Evolutionary conservation across 306 rosid species (phyloP), one percentile per base, ranked within the genome.

Genomic region (Herpetospermum pedunculosum): DNA sequence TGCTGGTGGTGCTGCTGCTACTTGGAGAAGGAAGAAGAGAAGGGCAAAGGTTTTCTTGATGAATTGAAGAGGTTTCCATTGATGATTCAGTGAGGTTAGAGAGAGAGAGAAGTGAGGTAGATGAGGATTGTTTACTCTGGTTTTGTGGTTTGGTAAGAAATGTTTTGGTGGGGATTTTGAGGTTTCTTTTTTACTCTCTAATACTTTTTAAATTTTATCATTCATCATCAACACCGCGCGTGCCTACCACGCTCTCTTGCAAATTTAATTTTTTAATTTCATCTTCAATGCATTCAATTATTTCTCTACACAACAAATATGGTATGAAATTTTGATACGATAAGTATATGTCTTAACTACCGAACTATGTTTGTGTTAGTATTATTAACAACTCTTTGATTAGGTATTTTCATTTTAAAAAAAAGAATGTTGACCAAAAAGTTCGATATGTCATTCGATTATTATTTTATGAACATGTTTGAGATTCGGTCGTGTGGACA

Each of bases 41-140:
- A 44, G 67, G 55, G 8, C 4, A 7, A 8, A 58, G 58, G 74
- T 46, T 28, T 8, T 47, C 43, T 8, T 80, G 84, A 70, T 75
- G 67, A 34, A 77, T 84, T 1, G 84, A 83, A 59, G 88, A 86
- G 60, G 72, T 50, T 75, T 83, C 95, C 98, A 92, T 92, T 9
- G 88, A 74, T 74, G 77, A 41, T 76, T 70, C 41, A 70, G 54
- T 43, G 38, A 54, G 13, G 63, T n/a, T 23, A 26, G 26, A 28
- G 38, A 54, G 57, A n/a, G 34, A 1, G 15, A 72, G 43, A 78
- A 29, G 14, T 28, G 25, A 46, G 40, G 59, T 52, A 34, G 70
- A 54, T 52, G 26, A 41, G 68, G 71, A 68, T 46, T 70, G 58
- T 28, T 84, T 57, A 32, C 67, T 72, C 76, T 77, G 55, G 0